Evolutionary conservation across 805 yeast genomes (phyloP), one percentile per base, ranked within the genome.

Genomic region (Cyberlindnera meyerae): DNA sequence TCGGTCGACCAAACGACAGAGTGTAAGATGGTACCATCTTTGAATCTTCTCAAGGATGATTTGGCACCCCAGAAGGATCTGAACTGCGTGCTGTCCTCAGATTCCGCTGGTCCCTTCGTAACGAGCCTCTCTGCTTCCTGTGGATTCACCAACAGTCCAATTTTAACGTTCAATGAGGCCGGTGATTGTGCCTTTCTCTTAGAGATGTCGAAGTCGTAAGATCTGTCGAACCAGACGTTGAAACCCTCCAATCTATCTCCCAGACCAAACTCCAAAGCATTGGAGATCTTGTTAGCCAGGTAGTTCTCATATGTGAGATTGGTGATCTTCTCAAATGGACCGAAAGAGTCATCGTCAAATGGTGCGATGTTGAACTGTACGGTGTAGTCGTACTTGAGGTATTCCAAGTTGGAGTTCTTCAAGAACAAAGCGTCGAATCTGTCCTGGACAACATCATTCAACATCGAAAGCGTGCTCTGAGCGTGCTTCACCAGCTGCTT

Each of bases 1-100:
- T 74, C 65, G 5, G 73, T 63, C 5, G 66, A 61, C 97, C 97
- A 93, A 21, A 88, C 82, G 38, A 93, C 94, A 57, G 95, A 84
- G 61, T 93, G 94, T 44, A 77, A 80, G 42, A 93, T 88, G 4
- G 82, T 69, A 26, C 97, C 97, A 61, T 93, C 96, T 54, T 85
- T 88, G 65, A 90, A 93, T 57, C 93, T 77, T 66, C 99, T 77
- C 38, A 93, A 68, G 11, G 93, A 85, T 0, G 95, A 78, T 47
- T 76, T 81, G 8, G 73, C 54, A 9, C 97, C 97, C 99, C 99
- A 93, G 55, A 93, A 89, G 6, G 75, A 63, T 47, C 83, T 75
- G 65, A 93, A 93, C 37, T 71, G 68, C 6, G 73, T 64, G n/a
- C 79, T 75, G 18, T 63, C 75, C 12, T 70, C 77, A 18, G 57